phyloP scores from a whole-genome alignment of 179 eudicot genomes.

The Nepenthes alata region DNA sequence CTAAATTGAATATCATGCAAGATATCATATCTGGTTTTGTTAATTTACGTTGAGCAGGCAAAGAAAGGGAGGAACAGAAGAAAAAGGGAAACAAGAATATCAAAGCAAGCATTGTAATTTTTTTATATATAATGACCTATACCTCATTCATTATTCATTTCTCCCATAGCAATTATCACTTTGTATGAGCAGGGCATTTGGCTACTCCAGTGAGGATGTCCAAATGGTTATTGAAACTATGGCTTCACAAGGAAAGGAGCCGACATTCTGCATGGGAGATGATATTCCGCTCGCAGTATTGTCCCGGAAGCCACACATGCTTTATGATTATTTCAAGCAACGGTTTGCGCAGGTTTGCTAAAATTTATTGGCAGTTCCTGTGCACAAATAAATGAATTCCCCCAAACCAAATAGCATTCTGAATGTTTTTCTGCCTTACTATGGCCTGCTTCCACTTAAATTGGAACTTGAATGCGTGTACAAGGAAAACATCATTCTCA shows the following conservation, averaged over 20 bases:
- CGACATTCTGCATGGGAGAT: conserved; percentile 99
- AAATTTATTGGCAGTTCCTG: background rate
- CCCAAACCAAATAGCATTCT: background rate
- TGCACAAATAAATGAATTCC: background rate
- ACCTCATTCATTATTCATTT: conserved; percentile 4
- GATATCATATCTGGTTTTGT: background rate
- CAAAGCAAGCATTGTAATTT: no score
- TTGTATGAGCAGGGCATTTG: conserved; percentile 62
- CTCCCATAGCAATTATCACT: conserved; percentile 1
- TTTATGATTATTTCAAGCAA: conserved; percentile 97
- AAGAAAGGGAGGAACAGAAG: background rate
- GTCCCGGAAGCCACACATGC: conserved; percentile 81
- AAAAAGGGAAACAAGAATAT: no score
- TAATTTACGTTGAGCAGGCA: background rate
- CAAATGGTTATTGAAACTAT: conserved; percentile 98
- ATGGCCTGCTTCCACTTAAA: background rate
- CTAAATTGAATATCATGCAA: background rate
- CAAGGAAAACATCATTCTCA: no score
- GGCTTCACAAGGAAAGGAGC: conserved; percentile 99
- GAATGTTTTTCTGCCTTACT: background rate
- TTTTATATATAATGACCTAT: background rate
- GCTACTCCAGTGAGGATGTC: conserved; percentile 99
- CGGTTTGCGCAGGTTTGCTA: conserved; percentile 87
- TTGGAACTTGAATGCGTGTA: background rate
- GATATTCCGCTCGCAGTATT: conserved; percentile 85